A percentile compares a stretch with the other conserved stretches of the same genome.
phyloP scores from a whole-genome alignment of 202 grass and related monocot species.

The Saccharum hybrid region DNA sequence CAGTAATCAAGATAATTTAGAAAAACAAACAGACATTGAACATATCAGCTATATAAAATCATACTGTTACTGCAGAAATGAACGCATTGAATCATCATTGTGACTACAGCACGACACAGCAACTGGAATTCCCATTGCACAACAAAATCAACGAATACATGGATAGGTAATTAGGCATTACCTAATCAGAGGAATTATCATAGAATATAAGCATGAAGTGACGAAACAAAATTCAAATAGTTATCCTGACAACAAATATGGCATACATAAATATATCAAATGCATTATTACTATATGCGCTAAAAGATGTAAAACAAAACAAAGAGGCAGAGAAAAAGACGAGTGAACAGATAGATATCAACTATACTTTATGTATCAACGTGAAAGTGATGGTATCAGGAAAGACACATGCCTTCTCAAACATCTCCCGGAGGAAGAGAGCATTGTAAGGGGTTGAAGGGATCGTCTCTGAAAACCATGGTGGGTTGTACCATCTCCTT shows the following conservation, averaged over 20 bases:
- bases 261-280: conserved; percentile 20
- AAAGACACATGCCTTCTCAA: conserved; percentile 73
- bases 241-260: conserved; percentile 2
- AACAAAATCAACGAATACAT: conserved; percentile 20
- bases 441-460: conserved; percentile 87
- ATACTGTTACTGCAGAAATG: conserved; percentile 1
- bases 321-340: conserved; percentile 3
- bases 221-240: not conserved
- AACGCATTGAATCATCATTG: conserved; percentile 11
- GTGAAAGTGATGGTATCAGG: conserved; percentile 31
- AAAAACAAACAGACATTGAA: conserved; percentile 1
- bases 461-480: conserved; percentile 83
- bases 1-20: not conserved
- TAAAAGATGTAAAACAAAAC: not conserved
- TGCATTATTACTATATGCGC: not conserved
- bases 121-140: conserved; percentile 25
- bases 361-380: conserved; percentile 32
- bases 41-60: conserved; percentile 21
- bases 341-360: conserved; percentile 27
- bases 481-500: conserved; percentile 92
- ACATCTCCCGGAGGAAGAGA: conserved; percentile 66
- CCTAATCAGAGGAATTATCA: conserved; percentile 32
- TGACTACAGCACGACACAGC: not conserved
- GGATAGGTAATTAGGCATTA: not conserved
- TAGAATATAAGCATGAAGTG: conserved; percentile 33